Conservation (phyloP, 495 filamentous ascomycete genomes). For the Clavariopsis aquatica region DNA sequence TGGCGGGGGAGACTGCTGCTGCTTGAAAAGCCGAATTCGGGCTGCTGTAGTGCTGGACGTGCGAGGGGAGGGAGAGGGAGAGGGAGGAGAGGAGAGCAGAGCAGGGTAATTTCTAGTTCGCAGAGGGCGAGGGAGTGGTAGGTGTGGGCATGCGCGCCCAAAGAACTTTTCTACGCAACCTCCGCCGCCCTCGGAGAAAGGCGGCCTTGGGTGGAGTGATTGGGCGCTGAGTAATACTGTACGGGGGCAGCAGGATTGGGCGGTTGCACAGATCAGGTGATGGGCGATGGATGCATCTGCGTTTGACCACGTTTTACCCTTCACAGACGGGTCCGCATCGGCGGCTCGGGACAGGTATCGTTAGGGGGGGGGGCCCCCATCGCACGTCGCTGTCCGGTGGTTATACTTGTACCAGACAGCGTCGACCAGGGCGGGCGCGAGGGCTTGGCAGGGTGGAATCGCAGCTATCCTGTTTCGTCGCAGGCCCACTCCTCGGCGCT, state of each 20-base stretch:
- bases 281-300: background rate
- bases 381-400: no score
- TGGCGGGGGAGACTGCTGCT: conserved; percentile 45
- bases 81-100: no score
- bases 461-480: background rate
- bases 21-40: background rate
- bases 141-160: background rate
- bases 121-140: background rate
- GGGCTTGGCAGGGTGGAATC: background rate
- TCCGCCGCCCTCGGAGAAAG: conserved; percentile 29
- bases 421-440: background rate
- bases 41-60: background rate
- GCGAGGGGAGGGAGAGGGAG: background rate
- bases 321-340: no score
- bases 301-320: background rate
- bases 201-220: conserved; percentile 12
- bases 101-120: no score
- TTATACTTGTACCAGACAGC: background rate
- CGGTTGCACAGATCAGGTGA: background rate
- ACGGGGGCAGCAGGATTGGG: background rate
- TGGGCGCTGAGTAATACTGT: background rate
- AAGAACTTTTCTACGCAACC: conserved; percentile 18
- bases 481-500: conserved; percentile 1
- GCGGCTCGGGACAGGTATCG: no score
- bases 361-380: no score